phyloP scores from a whole-genome alignment of 768 basidiomycete species.

The Mycena haematopus region DNA sequence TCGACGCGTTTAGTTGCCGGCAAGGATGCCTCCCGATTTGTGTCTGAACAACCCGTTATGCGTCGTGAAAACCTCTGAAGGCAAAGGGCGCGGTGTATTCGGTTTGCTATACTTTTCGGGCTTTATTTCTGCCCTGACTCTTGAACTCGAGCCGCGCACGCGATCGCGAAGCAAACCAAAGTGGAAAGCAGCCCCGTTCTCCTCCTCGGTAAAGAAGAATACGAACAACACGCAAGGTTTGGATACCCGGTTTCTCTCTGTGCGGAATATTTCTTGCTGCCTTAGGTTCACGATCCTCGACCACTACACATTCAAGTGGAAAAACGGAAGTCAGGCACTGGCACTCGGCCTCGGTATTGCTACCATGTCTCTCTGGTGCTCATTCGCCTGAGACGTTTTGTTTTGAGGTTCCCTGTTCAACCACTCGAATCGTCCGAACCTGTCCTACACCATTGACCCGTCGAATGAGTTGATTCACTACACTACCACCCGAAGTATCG shows the following conservation, averaged over 20 bases:
- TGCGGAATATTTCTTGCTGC: not conserved
- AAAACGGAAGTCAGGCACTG: conserved; percentile 76
- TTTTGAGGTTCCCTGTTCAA: conserved; percentile 80
- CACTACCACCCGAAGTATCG: conserved; percentile 57
- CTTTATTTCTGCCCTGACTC: not conserved
- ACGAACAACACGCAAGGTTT: conserved; percentile 59
- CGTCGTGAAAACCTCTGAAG: conserved; percentile 23
- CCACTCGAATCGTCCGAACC: conserved; percentile 73
- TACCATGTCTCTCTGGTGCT: conserved; percentile 2
- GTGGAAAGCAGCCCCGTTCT: conserved; percentile 88
- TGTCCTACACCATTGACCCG: conserved; percentile 65
- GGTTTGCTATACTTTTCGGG: not conserved
- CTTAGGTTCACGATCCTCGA: conserved; percentile 65
- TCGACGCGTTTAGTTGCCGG: conserved; percentile 3
- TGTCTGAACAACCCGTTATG: conserved; percentile 7
- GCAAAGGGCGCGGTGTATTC: conserved; percentile 23
- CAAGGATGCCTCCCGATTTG: not conserved
- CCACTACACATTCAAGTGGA: conserved; percentile 81
- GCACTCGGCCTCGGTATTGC: conserved; percentile 75
- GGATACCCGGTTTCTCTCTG: not conserved
- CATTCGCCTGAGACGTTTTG: conserved; percentile 7
- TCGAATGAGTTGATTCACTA: conserved; percentile 67
- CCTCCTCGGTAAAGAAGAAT: conserved; percentile 75
- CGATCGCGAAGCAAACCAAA: conserved; percentile 65
- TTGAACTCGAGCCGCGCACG: conserved; percentile 48